Evolutionary conservation across 495 filamentous ascomycete genomes (phyloP).

Genomic region (Jackrogersella multiformis): DNA sequence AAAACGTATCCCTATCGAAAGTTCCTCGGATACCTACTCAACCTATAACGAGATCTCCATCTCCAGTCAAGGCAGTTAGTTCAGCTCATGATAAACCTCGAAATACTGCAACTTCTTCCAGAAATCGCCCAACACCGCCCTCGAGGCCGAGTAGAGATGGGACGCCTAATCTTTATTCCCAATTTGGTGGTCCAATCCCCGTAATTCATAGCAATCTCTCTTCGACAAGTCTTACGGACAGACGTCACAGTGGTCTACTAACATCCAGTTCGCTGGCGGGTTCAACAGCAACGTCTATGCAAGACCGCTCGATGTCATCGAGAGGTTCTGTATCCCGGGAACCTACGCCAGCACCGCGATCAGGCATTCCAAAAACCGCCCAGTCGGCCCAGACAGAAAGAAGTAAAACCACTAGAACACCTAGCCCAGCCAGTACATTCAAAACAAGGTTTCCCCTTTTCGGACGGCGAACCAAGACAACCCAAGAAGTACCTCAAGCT

Average conservation of each 20-base stretch:
- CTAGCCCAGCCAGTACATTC: conserved; percentile 58
- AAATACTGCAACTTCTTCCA: conserved; percentile 45
- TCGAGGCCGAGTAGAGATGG: conserved; percentile 83
- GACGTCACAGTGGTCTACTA: conserved; percentile 53
- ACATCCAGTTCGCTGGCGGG: conserved; percentile 45
- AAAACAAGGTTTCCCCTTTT: conserved; percentile 79
- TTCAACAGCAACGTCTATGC: conserved; percentile 42
- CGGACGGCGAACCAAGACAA: conserved; percentile 73
- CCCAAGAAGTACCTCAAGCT: conserved; percentile 57
- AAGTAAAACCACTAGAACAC: conserved; percentile 51
- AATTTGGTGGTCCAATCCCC: conserved; percentile 67
- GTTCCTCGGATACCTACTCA: conserved; percentile 42
- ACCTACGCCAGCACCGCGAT: conserved; percentile 49
- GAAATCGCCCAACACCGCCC: conserved; percentile 55
- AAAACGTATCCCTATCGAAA: conserved; percentile 45
- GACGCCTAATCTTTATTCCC: conserved; percentile 69
- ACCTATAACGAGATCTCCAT: conserved; percentile 46
- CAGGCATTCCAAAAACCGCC: conserved; percentile 38
- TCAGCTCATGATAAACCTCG: conserved; percentile 34
- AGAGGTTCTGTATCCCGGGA: conserved; percentile 50
- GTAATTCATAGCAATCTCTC: conserved; percentile 82
- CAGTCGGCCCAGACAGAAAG: conserved; percentile 46
- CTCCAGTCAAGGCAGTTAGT: conserved; percentile 41
- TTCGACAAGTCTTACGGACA: conserved; percentile 56
- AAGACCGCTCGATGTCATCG: conserved; percentile 34